phyloP scores from a whole-genome alignment of 257 asterid species.

The Scutellaria baicalensis region DNA sequence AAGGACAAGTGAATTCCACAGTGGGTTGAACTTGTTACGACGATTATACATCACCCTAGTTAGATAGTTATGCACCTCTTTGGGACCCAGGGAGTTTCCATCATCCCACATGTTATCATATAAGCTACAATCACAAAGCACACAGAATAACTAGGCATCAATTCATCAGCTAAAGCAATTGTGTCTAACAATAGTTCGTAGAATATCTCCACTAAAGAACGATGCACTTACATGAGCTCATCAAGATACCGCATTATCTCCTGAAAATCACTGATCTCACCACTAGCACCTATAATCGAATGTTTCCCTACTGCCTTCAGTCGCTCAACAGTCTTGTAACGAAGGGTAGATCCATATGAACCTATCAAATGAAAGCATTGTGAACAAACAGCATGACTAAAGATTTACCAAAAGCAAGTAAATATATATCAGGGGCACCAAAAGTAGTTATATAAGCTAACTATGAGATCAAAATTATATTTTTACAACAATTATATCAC shows the following conservation, averaged over 20 bases:
- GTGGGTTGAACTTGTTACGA: slow-evolving; percentile 88
- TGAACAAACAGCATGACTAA: background rate
- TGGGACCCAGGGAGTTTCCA: slow-evolving; percentile 92
- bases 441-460: background rate
- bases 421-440: background rate
- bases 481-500: background rate
- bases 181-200: background rate
- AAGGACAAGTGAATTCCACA: slow-evolving; percentile 85
- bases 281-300: slow-evolving; percentile 90
- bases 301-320: slow-evolving; percentile 85
- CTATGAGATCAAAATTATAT: background rate
- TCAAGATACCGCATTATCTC: slow-evolving; percentile 75
- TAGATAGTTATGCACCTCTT: slow-evolving; percentile 84
- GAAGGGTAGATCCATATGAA: slow-evolving; percentile 89
- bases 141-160: slow-evolving; percentile 4
- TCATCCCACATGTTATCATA: slow-evolving; percentile 95
- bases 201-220: background rate
- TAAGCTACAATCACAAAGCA: slow-evolving; percentile 43
- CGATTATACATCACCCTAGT: slow-evolving; percentile 89
- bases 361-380: slow-evolving; percentile 33
- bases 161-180: background rate
- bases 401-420: background rate
- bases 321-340: slow-evolving; percentile 89
- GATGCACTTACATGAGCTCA: slow-evolving; percentile 58
- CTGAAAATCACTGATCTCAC: slow-evolving; percentile 95